A percentile compares a stretch with the other conserved stretches of the same genome.
These are phyloP conservation scores for Sisymbrium irio DNA, from an alignment of 345 rosid genomes.

Conservation along the genomic window DNA sequence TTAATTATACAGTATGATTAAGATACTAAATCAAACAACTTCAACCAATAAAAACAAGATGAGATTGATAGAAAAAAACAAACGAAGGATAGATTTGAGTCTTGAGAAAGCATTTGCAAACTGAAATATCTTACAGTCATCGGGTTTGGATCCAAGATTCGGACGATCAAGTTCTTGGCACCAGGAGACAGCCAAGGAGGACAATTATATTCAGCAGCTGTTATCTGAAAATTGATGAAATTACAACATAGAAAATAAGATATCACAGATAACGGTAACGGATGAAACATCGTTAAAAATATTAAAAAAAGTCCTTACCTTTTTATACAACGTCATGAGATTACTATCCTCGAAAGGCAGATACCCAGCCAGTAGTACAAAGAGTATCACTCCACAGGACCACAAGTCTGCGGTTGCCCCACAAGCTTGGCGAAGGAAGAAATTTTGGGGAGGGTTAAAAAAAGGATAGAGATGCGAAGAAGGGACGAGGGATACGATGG, in stretches of 20 bases:
- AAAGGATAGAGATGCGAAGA: constrained; percentile 11
- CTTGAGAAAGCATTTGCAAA: constrained; percentile 3
- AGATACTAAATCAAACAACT: constrained; percentile 1
- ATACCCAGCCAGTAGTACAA: constrained; percentile 96
- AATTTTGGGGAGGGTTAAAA: not conserved
- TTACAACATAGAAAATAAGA: constrained; percentile 16
- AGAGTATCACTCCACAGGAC: constrained; percentile 99
- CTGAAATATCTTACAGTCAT: constrained; percentile 55
- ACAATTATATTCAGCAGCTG: constrained; percentile 69
- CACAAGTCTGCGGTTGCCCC: constrained; percentile 95
- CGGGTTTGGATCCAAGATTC: constrained; percentile 91
- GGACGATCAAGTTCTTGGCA: constrained; percentile 78
- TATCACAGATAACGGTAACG: constrained; percentile 6
- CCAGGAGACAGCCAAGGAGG: constrained; percentile 96
- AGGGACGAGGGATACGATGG: constrained; percentile 24
- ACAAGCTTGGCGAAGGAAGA: constrained; percentile 53
- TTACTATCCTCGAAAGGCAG: constrained; percentile 93
- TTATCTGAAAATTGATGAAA: constrained; percentile 53
- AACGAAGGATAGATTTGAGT: constrained; percentile 4
- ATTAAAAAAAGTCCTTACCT: constrained; percentile 48
- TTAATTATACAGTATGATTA: not conserved
- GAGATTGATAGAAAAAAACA: constrained; percentile 6
- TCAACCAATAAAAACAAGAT: not conserved
- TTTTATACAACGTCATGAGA: constrained; percentile 76
- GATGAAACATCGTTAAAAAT: not conserved